phyloP scores from a whole-genome alignment of 2,329 filamentous ascomycete species.

The Emergomyces orientalis region DNA sequence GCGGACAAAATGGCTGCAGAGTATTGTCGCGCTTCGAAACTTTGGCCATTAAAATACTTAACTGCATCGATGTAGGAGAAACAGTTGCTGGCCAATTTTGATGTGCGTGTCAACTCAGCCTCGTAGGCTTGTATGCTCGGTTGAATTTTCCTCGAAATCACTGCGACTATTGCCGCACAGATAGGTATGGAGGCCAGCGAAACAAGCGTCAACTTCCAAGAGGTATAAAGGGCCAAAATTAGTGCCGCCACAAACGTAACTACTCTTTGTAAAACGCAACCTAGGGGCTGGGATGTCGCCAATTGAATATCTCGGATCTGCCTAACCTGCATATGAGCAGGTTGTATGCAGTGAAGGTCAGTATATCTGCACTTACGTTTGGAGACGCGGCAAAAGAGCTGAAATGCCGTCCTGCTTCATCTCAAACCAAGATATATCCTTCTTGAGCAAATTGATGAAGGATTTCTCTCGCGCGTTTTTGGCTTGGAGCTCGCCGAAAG shows the following conservation, averaged over 20 bases:
- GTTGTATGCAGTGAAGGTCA: background rate
- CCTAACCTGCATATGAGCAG: slow-evolving; percentile 44
- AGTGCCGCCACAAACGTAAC: slow-evolving; percentile 59
- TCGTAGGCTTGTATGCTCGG: slow-evolving; percentile 61
- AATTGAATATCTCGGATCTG: slow-evolving; percentile 74
- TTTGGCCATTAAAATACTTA: slow-evolving; percentile 73
- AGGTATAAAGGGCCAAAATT: slow-evolving; percentile 63
- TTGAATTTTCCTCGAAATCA: slow-evolving; percentile 54
- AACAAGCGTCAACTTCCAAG: slow-evolving; percentile 75
- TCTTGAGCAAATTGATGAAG: slow-evolving; percentile 60
- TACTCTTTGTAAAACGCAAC: slow-evolving; percentile 55
- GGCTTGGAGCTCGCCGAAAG: slow-evolving; percentile 74
- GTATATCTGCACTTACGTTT: slow-evolving; percentile 50
- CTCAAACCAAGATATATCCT: slow-evolving; percentile 78
- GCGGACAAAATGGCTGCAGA: slow-evolving; percentile 47
- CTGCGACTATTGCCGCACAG: slow-evolving; percentile 50
- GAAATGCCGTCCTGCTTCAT: slow-evolving; percentile 59
- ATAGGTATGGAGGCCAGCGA: slow-evolving; percentile 65
- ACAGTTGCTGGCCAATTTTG: slow-evolving; percentile 61
- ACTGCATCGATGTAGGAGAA: slow-evolving; percentile 71
- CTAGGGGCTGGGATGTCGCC: slow-evolving; percentile 70
- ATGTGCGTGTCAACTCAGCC: slow-evolving; percentile 55
- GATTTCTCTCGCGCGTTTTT: slow-evolving; percentile 53
- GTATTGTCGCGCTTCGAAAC: slow-evolving; percentile 61
- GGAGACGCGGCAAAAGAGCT: slow-evolving; percentile 60